Evolutionary conservation across 495 filamentous ascomycete species (phyloP).

Genomic region (Hyaloscypha hepaticicola): DNA sequence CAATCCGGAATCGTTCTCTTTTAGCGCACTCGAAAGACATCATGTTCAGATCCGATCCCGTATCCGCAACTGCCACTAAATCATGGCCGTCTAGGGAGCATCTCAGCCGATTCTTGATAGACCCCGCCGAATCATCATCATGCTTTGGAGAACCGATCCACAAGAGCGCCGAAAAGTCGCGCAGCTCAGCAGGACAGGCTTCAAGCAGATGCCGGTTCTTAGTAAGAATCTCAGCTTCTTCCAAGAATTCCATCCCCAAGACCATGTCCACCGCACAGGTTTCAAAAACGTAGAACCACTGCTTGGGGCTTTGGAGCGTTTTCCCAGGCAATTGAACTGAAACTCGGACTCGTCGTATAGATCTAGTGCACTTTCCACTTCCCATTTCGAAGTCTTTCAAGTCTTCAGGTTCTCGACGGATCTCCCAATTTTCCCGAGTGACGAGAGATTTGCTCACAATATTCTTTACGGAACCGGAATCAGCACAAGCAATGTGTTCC

Average conservation of each 20-base stretch:
- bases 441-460: neutral
- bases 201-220: neutral
- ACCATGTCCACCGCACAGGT: neutral
- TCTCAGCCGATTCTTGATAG: neutral
- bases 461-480: constrained; percentile 3
- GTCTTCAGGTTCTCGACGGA: neutral
- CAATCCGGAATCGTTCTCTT: neutral
- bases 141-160: constrained; percentile 4
- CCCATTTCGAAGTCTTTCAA: neutral
- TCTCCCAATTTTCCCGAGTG: neutral
- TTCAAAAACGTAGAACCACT: constrained; percentile 3
- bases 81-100: neutral
- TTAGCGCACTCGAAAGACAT: constrained; percentile 2
- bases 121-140: neutral
- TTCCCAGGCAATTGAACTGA: neutral
- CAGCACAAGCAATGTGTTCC: neutral
- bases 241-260: neutral
- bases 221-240: neutral
- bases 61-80: neutral
- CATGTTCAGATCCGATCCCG: constrained; percentile 7
- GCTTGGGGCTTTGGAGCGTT: neutral
- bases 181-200: neutral
- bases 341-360: neutral
- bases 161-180: neutral
- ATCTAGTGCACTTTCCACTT: neutral